Percentiles rank a stretch among this genome's conserved stretches.
These are phyloP conservation scores for Ganoderma lingzhi DNA, from an alignment of 1,284 basidiomycete genomes.

Conservation along the genomic window DNA sequence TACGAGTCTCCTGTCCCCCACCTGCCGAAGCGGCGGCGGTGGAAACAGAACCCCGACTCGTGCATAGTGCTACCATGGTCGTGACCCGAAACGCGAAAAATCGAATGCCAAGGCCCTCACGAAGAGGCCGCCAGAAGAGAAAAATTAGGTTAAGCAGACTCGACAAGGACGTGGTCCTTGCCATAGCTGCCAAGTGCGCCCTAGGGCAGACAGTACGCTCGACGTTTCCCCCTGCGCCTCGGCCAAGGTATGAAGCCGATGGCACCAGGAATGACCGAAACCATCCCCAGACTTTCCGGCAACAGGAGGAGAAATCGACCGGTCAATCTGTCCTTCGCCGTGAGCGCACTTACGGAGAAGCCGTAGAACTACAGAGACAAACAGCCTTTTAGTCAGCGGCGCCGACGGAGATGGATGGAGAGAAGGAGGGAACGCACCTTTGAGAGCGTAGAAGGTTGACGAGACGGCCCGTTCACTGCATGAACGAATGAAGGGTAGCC, in stretches of 20 bases:
- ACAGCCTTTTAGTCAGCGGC: not conserved
- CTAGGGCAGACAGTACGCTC: not conserved
- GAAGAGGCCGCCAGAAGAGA: conserved; percentile 8
- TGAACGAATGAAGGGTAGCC: conserved; percentile 5
- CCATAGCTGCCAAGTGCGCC: not conserved
- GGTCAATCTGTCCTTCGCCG: conserved; percentile 2
- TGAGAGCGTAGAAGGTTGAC: not conserved
- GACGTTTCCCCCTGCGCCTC: not conserved
- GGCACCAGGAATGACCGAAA: not conserved
- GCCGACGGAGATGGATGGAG: not conserved
- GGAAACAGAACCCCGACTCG: not conserved
- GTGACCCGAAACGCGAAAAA: not conserved
- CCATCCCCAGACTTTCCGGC: not conserved
- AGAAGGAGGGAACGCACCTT: not conserved
- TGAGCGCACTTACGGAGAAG: not conserved
- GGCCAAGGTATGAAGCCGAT: conserved; percentile 1
- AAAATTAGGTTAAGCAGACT: not conserved
- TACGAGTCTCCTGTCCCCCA: too few relatives aligned
- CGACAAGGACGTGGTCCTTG: not conserved
- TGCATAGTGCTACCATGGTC: not conserved
- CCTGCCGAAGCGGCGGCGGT: not conserved
- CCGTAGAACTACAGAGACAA: not conserved
- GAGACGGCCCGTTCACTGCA: not conserved
- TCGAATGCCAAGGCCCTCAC: not conserved
- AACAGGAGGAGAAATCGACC: not conserved